phyloP scores from a whole-genome alignment of 768 basidiomycete species.

The Cystofilobasidium capitatum region DNA sequence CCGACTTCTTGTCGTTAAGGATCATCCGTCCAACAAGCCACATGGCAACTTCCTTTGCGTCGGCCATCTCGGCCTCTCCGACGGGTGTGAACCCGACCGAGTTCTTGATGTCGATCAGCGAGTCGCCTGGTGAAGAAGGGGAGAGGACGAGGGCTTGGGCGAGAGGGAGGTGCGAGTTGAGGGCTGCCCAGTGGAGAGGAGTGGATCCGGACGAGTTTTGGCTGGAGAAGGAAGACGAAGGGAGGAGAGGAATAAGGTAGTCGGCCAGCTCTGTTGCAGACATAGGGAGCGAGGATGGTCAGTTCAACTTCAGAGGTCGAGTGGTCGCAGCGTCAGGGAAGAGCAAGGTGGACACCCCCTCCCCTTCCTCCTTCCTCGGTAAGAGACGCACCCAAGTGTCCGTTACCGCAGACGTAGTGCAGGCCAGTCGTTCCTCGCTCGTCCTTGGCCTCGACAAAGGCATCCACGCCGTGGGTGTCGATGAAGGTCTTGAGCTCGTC shows the following conservation, averaged over 20 bases:
- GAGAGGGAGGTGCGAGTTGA: slow-evolving; percentile 61
- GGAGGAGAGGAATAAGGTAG: slow-evolving; percentile 56
- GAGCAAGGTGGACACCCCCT: no score
- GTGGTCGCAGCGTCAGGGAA: not conserved
- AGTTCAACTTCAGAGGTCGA: not conserved
- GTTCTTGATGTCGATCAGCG: slow-evolving; percentile 69
- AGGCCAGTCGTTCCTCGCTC: slow-evolving; percentile 67
- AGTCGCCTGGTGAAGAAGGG: slow-evolving; percentile 51
- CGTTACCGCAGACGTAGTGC: slow-evolving; percentile 84
- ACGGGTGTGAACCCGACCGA: slow-evolving; percentile 63
- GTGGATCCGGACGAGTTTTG: slow-evolving; percentile 69
- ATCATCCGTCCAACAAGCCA: slow-evolving; percentile 77
- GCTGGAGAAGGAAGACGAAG: slow-evolving; percentile 48
- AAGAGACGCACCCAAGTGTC: slow-evolving; percentile 59
- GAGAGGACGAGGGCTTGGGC: slow-evolving; percentile 33
- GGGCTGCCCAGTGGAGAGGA: slow-evolving; percentile 80
- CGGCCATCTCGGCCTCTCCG: slow-evolving; percentile 66
- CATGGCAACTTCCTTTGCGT: slow-evolving; percentile 72
- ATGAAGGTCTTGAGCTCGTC: slow-evolving; percentile 52
- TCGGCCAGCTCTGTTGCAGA: slow-evolving; percentile 60
- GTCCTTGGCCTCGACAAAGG: slow-evolving; percentile 47
- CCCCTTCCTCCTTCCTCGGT: not conserved
- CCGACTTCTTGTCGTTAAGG: slow-evolving; percentile 37
- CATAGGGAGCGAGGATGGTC: not conserved
- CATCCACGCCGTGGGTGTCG: slow-evolving; percentile 46